These are phyloP conservation scores for Ceratobasidium sp. DNA, from an alignment of 1,284 basidiomycete species.

Conservation along the genomic window DNA sequence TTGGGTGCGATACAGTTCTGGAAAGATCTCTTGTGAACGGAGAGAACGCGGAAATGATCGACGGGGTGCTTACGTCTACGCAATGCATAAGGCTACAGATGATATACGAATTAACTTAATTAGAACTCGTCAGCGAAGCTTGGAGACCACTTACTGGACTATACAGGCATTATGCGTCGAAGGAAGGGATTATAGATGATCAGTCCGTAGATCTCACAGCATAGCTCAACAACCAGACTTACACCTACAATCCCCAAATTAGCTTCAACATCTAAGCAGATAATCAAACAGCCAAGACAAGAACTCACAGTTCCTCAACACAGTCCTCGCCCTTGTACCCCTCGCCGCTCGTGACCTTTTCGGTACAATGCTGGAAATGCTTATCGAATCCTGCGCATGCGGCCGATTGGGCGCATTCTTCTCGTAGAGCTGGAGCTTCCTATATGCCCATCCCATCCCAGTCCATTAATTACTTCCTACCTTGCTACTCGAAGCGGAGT, in stretches of 20 bases:
- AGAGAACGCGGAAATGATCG: neutral
- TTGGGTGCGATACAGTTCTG: slow-evolving; percentile 85
- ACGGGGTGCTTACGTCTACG: slow-evolving; percentile 76
- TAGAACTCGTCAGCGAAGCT: slow-evolving; percentile 28
- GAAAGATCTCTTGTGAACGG: slow-evolving; percentile 37
- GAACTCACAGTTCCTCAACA: slow-evolving; percentile 83
- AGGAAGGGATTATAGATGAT: slow-evolving; percentile 40
- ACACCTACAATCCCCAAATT: slow-evolving; percentile 71
- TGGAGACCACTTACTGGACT: slow-evolving; percentile 73
- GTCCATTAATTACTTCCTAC: no score
- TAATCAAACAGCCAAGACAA: no score
- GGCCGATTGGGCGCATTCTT: slow-evolving; percentile 78
- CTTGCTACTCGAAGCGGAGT: no score
- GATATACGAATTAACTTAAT: slow-evolving; percentile 47
- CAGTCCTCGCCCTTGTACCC: slow-evolving; percentile 92
- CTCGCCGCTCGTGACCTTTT: slow-evolving; percentile 85
- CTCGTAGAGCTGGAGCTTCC: slow-evolving; percentile 76
- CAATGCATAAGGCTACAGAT: slow-evolving; percentile 88
- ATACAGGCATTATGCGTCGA: slow-evolving; percentile 14
- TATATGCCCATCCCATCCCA: slow-evolving; percentile 53
- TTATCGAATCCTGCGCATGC: slow-evolving; percentile 80
- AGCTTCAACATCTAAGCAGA: no score
- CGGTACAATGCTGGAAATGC: slow-evolving; percentile 92
- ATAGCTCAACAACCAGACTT: slow-evolving; percentile 56
- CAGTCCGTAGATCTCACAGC: slow-evolving; percentile 34